Conservation (phyloP, 2,329 filamentous ascomycete species). For the Alternaria angustiovoidea region DNA sequence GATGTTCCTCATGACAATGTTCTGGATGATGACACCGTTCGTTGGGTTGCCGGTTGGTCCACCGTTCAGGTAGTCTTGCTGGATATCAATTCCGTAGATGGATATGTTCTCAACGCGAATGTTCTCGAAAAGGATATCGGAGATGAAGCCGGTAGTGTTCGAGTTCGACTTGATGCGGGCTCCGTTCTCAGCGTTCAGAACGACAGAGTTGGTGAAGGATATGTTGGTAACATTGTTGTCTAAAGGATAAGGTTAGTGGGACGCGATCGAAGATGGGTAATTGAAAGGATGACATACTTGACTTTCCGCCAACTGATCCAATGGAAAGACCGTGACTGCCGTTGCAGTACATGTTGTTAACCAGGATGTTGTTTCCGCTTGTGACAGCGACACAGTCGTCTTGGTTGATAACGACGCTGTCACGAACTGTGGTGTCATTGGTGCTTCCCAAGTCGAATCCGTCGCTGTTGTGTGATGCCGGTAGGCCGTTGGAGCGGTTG, state of each 20-base stretch:
- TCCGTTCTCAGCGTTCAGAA: conserved; percentile 62
- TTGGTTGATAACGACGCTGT: conserved; percentile 63
- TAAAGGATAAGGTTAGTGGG: neutral
- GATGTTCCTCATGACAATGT: conserved; percentile 51
- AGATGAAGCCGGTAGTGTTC: conserved; percentile 55
- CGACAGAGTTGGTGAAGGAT: conserved; percentile 56
- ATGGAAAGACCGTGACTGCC: conserved; percentile 66
- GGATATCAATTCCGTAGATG: conserved; percentile 58
- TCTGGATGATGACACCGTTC: conserved; percentile 55
- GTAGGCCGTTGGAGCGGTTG: conserved; percentile 33
- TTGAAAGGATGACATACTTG: conserved; percentile 13
- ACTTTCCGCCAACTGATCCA: conserved; percentile 59
- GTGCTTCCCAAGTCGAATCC: conserved; percentile 62
- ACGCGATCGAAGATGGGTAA: no score
- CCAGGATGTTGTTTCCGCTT: conserved; percentile 54
- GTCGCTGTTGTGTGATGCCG: conserved; percentile 59
- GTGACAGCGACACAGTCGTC: conserved; percentile 67
- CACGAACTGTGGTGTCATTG: conserved; percentile 50
- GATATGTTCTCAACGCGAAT: conserved; percentile 50
- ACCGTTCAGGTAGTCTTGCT: conserved; percentile 61
- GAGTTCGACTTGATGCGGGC: conserved; percentile 64
- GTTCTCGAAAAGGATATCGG: conserved; percentile 24
- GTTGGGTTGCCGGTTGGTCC: conserved; percentile 54
- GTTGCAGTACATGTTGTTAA: conserved; percentile 53
- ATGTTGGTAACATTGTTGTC: conserved; percentile 50